Evolutionary conservation across 257 asterid species (phyloP).

Genomic region (Salvia splendens): DNA sequence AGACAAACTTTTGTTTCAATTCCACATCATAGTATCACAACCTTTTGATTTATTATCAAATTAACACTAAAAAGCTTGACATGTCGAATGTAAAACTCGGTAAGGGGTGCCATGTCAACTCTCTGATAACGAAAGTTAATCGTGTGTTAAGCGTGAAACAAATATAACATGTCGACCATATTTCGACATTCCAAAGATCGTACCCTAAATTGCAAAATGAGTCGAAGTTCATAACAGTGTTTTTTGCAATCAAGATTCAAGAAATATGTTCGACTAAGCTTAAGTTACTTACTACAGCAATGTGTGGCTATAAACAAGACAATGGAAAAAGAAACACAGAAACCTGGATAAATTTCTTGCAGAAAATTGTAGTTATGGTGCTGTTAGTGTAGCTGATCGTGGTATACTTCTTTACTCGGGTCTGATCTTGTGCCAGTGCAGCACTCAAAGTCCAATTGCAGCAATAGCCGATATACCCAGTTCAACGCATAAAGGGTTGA

Average conservation of each 20-base stretch:
- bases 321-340: constrained; percentile 2
- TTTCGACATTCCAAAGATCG: no score
- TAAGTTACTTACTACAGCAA: not conserved
- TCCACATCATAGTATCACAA: no score
- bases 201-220: no score
- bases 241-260: not conserved
- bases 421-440: not conserved
- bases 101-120: no score
- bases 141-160: no score
- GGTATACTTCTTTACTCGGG: not conserved
- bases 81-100: no score
- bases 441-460: constrained; percentile 43
- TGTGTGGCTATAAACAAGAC: not conserved
- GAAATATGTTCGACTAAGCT: not conserved
- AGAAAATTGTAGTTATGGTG: not conserved
- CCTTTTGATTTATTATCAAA: no score
- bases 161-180: no score
- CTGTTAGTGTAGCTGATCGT: not conserved
- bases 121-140: no score
- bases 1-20: no score
- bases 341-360: constrained; percentile 11
- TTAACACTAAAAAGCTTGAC: no score
- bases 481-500: constrained; percentile 57
- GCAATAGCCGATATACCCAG: constrained; percentile 67
- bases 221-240: not conserved